Conservation (phyloP, 331 rosid genomes). For the Arachis monticola region DNA sequence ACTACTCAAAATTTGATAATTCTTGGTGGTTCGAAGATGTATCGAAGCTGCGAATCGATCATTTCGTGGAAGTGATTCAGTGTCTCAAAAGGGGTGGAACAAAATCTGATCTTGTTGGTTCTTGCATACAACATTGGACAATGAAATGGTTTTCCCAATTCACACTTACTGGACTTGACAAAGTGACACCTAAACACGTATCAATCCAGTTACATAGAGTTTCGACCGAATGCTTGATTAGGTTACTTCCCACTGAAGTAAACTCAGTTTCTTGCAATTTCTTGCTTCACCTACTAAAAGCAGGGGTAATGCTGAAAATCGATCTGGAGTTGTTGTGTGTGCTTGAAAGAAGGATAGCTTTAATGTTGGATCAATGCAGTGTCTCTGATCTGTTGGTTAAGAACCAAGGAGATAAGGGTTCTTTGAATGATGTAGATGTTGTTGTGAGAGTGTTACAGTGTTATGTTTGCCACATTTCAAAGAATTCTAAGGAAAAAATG, state of each 20-base stretch:
- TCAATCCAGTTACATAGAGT: slow-evolving; percentile 45
- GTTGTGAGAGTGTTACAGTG: slow-evolving; percentile 52
- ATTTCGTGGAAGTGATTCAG: slow-evolving; percentile 73
- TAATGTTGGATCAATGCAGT: slow-evolving; percentile 59
- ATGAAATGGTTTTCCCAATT: slow-evolving; percentile 60
- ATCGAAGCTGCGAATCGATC: slow-evolving; percentile 67
- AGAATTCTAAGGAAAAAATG: slow-evolving; percentile 48
- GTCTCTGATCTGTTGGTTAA: slow-evolving; percentile 66
- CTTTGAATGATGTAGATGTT: slow-evolving; percentile 56
- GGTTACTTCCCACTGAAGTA: slow-evolving; percentile 61
- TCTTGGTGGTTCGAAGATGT: slow-evolving; percentile 85
- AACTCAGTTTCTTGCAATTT: slow-evolving; percentile 68
- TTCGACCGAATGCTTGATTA: slow-evolving; percentile 68
- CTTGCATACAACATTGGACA: slow-evolving; percentile 73
- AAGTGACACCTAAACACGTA: slow-evolving; percentile 35
- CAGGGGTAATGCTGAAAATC: slow-evolving; percentile 54
- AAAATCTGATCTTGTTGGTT: slow-evolving; percentile 58
- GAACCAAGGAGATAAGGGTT: slow-evolving; percentile 47
- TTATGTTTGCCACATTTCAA: slow-evolving; percentile 48
- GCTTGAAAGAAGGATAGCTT: slow-evolving; percentile 62
- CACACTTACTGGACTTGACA: slow-evolving; percentile 44
- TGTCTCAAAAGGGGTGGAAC: slow-evolving; percentile 57
- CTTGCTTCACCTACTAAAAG: slow-evolving; percentile 71
- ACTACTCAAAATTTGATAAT: slow-evolving; percentile 23
- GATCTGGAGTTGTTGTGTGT: slow-evolving; percentile 47